Evolutionary conservation across 371 early-diverging fungal species (phyloP).

Genomic region (Neoconidiobolus thromboides): DNA sequence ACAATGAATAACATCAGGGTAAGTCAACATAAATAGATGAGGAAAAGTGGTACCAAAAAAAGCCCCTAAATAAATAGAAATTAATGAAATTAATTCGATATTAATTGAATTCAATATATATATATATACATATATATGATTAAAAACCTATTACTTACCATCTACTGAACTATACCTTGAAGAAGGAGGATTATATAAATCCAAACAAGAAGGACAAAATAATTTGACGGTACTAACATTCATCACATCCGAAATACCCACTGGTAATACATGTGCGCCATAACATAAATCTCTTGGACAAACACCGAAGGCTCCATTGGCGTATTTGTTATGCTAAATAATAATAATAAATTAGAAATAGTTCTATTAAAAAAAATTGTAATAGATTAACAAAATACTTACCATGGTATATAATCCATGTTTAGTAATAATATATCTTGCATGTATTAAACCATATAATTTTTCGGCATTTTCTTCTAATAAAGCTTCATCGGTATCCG

Average conservation of each 20-base stretch:
- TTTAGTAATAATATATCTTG: constrained; percentile 58
- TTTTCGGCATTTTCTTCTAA: constrained; percentile 28
- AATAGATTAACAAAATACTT: constrained; percentile 2
- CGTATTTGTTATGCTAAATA: constrained; percentile 39
- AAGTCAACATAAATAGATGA: constrained; percentile 59
- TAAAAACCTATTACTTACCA: constrained; percentile 21
- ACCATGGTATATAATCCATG: constrained; percentile 64
- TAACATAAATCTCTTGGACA: constrained; percentile 71
- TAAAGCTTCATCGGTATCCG: constrained; percentile 13
- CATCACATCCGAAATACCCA: constrained; percentile 54
- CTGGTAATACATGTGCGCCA: constrained; percentile 52
- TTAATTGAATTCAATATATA: neutral
- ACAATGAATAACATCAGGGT: constrained; percentile 34
- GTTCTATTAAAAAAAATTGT: neutral
- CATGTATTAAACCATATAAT: constrained; percentile 69
- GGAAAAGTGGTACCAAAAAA: constrained; percentile 94
- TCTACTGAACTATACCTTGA: constrained; percentile 59
- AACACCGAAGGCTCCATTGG: constrained; percentile 58
- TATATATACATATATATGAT: neutral
- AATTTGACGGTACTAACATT: constrained; percentile 40
- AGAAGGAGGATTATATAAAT: constrained; percentile 66
- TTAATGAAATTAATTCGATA: neutral
- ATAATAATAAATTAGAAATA: too few species aligned
- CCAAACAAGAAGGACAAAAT: constrained; percentile 70
- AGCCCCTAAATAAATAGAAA: constrained; percentile 36